Conservation (phyloP, 1,284 basidiomycete species). For the Malassezia globosa region DNA sequence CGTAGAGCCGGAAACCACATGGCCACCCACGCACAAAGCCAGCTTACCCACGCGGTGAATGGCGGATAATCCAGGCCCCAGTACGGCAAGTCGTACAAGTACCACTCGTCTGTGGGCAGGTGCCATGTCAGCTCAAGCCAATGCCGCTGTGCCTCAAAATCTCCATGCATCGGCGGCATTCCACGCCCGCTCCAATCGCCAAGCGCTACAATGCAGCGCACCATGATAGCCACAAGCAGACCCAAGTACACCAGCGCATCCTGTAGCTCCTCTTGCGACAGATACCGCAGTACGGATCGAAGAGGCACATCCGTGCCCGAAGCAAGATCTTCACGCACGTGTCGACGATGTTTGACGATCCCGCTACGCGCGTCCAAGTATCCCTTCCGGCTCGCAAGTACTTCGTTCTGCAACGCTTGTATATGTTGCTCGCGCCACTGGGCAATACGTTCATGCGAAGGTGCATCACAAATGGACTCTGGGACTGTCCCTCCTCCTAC, state of each 20-base stretch:
- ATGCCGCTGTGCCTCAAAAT: conserved; percentile 85
- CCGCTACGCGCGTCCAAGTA: background rate
- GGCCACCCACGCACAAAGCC: conserved; percentile 21
- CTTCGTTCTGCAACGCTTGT: background rate
- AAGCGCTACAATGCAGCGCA: conserved; percentile 26
- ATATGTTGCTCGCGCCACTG: conserved; percentile 11
- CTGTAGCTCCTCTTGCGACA: conserved; percentile 29
- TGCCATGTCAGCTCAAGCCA: conserved; percentile 83
- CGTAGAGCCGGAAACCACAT: conserved; percentile 19
- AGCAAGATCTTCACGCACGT: background rate
- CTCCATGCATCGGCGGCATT: conserved; percentile 71
- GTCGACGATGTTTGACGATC: background rate
- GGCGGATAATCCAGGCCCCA: conserved; percentile 79
- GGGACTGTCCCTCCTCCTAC: too few relatives aligned
- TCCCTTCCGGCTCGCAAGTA: too few relatives aligned
- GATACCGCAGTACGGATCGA: conserved; percentile 27
- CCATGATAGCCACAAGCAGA: conserved; percentile 18
- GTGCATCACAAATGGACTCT: background rate
- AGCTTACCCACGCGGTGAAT: conserved; percentile 59
- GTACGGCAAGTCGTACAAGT: conserved; percentile 70
- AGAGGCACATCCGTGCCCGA: conserved; percentile 23
- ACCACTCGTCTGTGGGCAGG: conserved; percentile 65
- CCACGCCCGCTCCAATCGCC: conserved; percentile 53
- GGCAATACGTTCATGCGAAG: conserved; percentile 12
- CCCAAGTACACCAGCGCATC: conserved; percentile 17